Evolutionary conservation across 148 eudicot species (phyloP).

Genomic region (Rhododendron mucronatum): DNA sequence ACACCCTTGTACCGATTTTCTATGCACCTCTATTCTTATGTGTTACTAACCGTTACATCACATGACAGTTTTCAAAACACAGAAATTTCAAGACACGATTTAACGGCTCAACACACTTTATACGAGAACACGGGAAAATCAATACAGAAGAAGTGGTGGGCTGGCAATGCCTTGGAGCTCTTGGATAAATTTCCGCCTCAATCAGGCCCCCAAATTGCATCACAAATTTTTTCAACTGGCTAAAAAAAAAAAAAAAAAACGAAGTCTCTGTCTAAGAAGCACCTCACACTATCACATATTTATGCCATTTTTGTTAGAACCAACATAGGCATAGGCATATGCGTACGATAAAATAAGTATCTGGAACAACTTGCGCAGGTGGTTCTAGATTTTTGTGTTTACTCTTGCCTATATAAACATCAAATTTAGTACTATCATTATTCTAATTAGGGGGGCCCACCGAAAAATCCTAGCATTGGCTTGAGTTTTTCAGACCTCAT

Average conservation of each 20-base stretch:
- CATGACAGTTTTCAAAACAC: too few relatives aligned
- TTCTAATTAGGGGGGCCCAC: background rate
- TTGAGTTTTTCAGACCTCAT: background rate
- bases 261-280: background rate
- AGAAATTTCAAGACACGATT: too few relatives aligned
- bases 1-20: too few relatives aligned
- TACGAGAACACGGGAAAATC: background rate
- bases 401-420: too few relatives aligned
- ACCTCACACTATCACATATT: background rate
- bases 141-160: background rate
- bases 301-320: background rate
- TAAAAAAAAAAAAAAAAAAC: background rate
- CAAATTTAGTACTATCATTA: too few relatives aligned
- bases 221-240: background rate
- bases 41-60: too few relatives aligned
- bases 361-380: background rate
- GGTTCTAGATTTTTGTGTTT: background rate
- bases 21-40: too few relatives aligned
- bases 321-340: background rate
- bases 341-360: background rate
- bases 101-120: too few relatives aligned
- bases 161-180: background rate
- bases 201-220: background rate
- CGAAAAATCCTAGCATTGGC: background rate
- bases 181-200: background rate